Base-by-base conservation (phyloP, 768 basidiomycete genomes). In the Postia placenta region DNA sequence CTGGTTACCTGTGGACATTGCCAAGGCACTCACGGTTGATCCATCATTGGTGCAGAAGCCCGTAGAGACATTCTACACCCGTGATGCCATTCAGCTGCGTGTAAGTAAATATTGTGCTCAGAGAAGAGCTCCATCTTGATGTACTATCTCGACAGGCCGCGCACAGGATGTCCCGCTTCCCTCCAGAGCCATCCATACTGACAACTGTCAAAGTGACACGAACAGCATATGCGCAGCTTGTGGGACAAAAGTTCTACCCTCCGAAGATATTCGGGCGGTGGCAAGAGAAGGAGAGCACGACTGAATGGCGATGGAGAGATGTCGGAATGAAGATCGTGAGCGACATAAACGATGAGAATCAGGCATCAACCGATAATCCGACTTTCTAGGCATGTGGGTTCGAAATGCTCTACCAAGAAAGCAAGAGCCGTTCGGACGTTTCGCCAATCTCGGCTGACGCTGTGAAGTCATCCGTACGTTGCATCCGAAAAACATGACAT, bases 381-480 rank as follows among this genome's bases (percentile, higher is more conserved):
- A n/a, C 17, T 24, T 20, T 39, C 6, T 60, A 94, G 86, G 84
- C 92, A 2, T 91, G 91, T 54, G 96, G 96, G 1, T 97, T 97
- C 53, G 96, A 99, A 70, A 99, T 98, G 76, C 75, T 96, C 35
- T 97, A 88, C 63, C 84, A 88, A 62, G 92, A 92, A 62, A 85
- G 79, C 50, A 85, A 87, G 65, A 70, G 75, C 41, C 78, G 79
- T 36, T 67, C 69, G 49, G 72, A 73, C 35, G 61, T 55, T 11
- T 54, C 68, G 17, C 69, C 63, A 42, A 56, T 61, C 60, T 63
- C 68, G 2, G 52, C 64, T 26, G 74, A 76, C 47, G 66, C 60
- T 33, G 46, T 38, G 52, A 58, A 36, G 50, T 52, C 37, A 40
- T 78, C 76, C n/a, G 83, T 85, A 58, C 15, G 55, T 46, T 22